These are phyloP conservation scores for Talaromyces thailandensis DNA, from an alignment of 495 filamentous ascomycete genomes.

Conservation along the genomic window DNA sequence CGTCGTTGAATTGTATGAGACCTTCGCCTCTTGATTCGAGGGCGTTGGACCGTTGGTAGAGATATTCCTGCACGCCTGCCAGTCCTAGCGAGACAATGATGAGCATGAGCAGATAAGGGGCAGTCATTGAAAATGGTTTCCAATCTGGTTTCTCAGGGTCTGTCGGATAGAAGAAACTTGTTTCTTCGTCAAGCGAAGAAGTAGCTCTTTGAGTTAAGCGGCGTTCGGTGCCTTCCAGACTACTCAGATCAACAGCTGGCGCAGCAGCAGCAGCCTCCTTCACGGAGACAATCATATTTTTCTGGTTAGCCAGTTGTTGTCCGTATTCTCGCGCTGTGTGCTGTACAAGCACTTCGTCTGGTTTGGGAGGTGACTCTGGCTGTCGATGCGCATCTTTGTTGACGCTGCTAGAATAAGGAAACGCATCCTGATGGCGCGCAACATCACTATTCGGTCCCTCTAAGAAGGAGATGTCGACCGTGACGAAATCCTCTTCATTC, in stretches of 20 bases:
- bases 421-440: neutral
- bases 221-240: conserved; percentile 9
- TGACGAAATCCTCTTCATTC: conserved; percentile 7
- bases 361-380: neutral
- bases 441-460: conserved; percentile 8
- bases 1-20: conserved; percentile 40
- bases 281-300: conserved; percentile 11
- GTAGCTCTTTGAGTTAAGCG: neutral
- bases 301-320: conserved; percentile 9
- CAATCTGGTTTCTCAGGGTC: conserved; percentile 51
- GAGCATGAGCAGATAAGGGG: conserved; percentile 50
- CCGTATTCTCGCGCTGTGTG: conserved; percentile 8
- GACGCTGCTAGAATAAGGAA: neutral
- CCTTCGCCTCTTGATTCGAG: conserved; percentile 18
- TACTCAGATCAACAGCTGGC: conserved; percentile 13
- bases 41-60: conserved; percentile 46
- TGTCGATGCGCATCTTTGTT: neutral
- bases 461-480: conserved; percentile 14
- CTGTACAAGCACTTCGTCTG: conserved; percentile 1
- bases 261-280: conserved; percentile 5
- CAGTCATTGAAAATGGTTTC: conserved; percentile 63
- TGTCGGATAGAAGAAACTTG: conserved; percentile 39
- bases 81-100: conserved; percentile 47
- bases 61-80: conserved; percentile 46
- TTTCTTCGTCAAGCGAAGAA: conserved; percentile 6